phyloP scores from a whole-genome alignment of 805 yeast genomes.

The Candida quercuum region DNA sequence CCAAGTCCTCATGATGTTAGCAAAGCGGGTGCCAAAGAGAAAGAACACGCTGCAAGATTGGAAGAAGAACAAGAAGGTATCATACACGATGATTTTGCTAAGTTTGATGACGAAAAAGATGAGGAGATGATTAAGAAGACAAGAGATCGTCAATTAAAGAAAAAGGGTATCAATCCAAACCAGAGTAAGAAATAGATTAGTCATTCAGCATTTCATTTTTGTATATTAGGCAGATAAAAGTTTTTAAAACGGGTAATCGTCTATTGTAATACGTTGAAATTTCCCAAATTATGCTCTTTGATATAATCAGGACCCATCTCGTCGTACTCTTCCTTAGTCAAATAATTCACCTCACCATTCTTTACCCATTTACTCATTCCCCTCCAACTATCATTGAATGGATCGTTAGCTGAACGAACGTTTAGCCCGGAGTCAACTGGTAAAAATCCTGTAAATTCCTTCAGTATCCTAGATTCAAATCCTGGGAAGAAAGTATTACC shows the following conservation, averaged over 20 bases:
- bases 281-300: slow-evolving; percentile 80
- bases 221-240: no score
- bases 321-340: slow-evolving; percentile 70
- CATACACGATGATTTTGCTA: slow-evolving; percentile 81
- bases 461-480: slow-evolving; percentile 58
- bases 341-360: slow-evolving; percentile 41
- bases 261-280: slow-evolving; percentile 24
- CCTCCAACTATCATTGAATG: slow-evolving; percentile 81
- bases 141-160: slow-evolving; percentile 57
- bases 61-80: slow-evolving; percentile 80
- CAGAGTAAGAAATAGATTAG: no score
- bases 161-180: slow-evolving; percentile 69
- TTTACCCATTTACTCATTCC: slow-evolving; percentile 85
- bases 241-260: no score
- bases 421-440: slow-evolving; percentile 62
- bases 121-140: slow-evolving; percentile 63
- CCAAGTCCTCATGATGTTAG: slow-evolving; percentile 80
- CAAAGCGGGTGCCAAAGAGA: slow-evolving; percentile 84
- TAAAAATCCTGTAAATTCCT: slow-evolving; percentile 64
- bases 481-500: slow-evolving; percentile 69
- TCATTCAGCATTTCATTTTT: no score
- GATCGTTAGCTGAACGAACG: slow-evolving; percentile 61
- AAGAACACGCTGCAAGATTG: slow-evolving; percentile 73
- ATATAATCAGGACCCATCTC: slow-evolving; percentile 89
- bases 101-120: slow-evolving; percentile 74